Base-by-base conservation (phyloP, 2,329 filamentous ascomycete genomes). In the Cylindrodendrum hubeiense region DNA sequence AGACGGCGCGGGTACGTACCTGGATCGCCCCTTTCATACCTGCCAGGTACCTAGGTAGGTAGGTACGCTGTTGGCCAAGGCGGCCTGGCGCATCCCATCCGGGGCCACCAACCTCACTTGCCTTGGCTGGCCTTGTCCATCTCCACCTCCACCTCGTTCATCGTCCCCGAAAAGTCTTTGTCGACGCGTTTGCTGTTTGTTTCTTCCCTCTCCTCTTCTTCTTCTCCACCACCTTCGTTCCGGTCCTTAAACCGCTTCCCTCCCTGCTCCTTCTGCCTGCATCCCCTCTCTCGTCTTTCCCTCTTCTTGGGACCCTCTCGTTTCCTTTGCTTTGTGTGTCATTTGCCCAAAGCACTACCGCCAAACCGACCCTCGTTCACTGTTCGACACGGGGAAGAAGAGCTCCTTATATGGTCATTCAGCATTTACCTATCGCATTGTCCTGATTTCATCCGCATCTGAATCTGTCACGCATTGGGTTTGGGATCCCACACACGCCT, bases 141-240 rank as follows among this genome's bases (percentile, higher is more conserved):
- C 51, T 56, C 52, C 39, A 43, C 46, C 54, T 64, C 67, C 67
- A 63, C 67, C 60, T 50, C 55, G 51, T 54, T 60, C 66, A 67
- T 64, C 46, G 68, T 73, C 63, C 67, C 67, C 64, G 60, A 67
- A 67, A 72, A 63, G 66, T 65, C 69, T 69, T 69, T 67, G 67
- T 67, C 61, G 65, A 71, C 63, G 57, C 65, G 62, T 65, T 65
- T 64, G 54, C 59, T 51, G 55, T 62, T 59, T 58, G 47, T 53
- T 52, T 66, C 56, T 51, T 59, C 58, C 59, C 60, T 69, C 63
- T 59, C 59, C 68, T 64, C 46, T 49, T 68, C 64, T 64, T 66
- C 60, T 59, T 66, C 71, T 65, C 67, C 67, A 71, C 71, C 57
- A 73, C 73, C 33, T 61, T 76, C 71, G 65, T 71, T 73, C 49